Percentiles rank a stretch among this genome's conserved stretches.
Evolutionary conservation across 306 rosid genomes (phyloP).

Genomic region (Cucumis melo): DNA sequence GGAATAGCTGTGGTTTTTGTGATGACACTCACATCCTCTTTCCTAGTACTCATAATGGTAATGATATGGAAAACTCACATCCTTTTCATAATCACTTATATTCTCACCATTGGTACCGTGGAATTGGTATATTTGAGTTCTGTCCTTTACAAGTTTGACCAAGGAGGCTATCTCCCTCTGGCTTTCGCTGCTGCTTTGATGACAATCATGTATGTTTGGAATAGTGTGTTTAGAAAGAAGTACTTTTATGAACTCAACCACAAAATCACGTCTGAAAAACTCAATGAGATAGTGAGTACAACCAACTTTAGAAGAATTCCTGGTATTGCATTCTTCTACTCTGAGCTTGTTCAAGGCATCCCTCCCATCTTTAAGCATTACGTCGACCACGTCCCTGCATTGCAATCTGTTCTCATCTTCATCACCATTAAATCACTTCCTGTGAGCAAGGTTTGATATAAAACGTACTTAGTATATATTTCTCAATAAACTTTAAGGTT

Average conservation of each 20-base stretch:
- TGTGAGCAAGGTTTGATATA: not conserved
- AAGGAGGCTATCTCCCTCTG: slow-evolving; percentile 21
- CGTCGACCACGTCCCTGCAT: slow-evolving; percentile 16
- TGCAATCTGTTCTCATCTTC: slow-evolving; percentile 28
- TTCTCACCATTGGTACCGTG: not conserved
- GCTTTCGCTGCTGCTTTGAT: slow-evolving; percentile 2
- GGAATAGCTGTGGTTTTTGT: slow-evolving; percentile 23
- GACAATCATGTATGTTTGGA: slow-evolving; percentile 16
- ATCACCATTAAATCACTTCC: slow-evolving; percentile 19
- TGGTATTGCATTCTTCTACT: slow-evolving; percentile 14
- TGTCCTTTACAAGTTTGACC: slow-evolving; percentile 18
- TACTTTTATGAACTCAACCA: slow-evolving; percentile 12
- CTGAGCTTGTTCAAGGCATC: slow-evolving; percentile 29
- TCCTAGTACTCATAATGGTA: slow-evolving; percentile 16
- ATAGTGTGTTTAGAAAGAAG: slow-evolving; percentile 12
- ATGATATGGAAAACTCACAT: slow-evolving; percentile 23
- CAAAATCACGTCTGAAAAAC: slow-evolving; percentile 4
- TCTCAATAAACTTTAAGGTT: too few species aligned
- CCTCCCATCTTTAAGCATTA: slow-evolving; percentile 33
- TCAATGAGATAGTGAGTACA: not conserved
- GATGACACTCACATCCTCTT: slow-evolving; percentile 13
- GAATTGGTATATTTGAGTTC: slow-evolving; percentile 12
- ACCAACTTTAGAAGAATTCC: not conserved
- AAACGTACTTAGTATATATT: too few species aligned
- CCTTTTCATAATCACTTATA: slow-evolving; percentile 5